Base-by-base conservation (phyloP, 179 eudicot species). In the Corrigiola litoralis region DNA sequence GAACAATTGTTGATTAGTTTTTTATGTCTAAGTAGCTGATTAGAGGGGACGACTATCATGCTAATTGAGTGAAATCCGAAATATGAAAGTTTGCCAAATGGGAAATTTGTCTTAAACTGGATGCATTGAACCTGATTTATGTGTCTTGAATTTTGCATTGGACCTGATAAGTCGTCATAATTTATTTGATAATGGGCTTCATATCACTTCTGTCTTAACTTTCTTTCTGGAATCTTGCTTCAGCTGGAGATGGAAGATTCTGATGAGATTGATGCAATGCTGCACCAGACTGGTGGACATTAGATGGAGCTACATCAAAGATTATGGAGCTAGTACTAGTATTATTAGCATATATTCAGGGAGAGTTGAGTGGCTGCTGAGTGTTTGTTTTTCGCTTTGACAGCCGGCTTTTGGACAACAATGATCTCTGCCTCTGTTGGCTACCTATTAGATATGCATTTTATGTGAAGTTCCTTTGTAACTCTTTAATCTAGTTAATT, bases 191-290 rank as follows among this genome's bases (percentile, higher is more conserved):
- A 41, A 2, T 41, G 16, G 14, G 14, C 10, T n/a, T 41, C 10
- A 10, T 10, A 40, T 40, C 44, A 40, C 16, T 10, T 40, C 14
- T 13, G 3, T 40, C 17, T 50, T 1, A 31, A 9, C 45, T 57
- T 20, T 34, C 1, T 1, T 9, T 44, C 28, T 14, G 20, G 10
- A 37, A 2, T 38, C 14, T 16, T 44, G 37, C 16, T 79, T 36
- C 68, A 79, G 83, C 58, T 79, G 36, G 83, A 76, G 57, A 79
- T 79, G 83, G 83, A 79, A 58, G 77, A 79, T 46, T 80, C 80
- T 16, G 83, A 79, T 46, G 83, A 75, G 70, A 75, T 79, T 3
- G 83, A 79, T 33, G 83, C 80, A n/a, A 79, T 79, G 83, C 52
- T 72, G 77, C 83, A 79, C 67, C 77, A 79, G 65, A 79, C 83